Percentiles rank a stretch among this genome's conserved stretches.
phyloP scores from a whole-genome alignment of 2,329 filamentous ascomycete species.

The Diplodia mutila region DNA sequence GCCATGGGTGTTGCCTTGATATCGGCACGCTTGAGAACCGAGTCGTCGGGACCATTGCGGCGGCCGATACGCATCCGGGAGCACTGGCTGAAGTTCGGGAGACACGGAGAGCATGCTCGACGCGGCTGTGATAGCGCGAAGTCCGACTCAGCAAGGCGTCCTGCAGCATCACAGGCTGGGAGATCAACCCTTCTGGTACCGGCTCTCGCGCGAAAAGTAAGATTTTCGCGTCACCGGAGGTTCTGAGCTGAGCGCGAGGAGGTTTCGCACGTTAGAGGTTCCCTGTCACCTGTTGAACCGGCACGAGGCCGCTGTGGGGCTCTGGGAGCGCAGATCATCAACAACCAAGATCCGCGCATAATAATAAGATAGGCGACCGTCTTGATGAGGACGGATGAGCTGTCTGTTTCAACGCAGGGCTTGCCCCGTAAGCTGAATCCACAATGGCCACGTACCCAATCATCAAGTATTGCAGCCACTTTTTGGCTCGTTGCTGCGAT shows the following conservation, averaged over 20 bases:
- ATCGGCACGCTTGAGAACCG: background rate
- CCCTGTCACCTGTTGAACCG: too few species aligned
- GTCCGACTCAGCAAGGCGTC: background rate
- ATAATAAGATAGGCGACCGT: background rate
- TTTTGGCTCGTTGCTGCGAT: background rate
- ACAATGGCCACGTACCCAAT: background rate
- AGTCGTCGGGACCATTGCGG: background rate
- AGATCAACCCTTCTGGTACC: background rate
- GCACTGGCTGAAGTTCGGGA: background rate
- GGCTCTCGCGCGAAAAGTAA: background rate
- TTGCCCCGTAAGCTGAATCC: too few species aligned
- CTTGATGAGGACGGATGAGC: background rate
- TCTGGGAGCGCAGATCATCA: background rate
- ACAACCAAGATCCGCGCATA: constrained; percentile 1
- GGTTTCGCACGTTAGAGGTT: background rate
- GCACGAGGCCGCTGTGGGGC: background rate
- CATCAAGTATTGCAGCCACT: background rate
- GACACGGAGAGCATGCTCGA: background rate
- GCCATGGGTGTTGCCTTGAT: background rate
- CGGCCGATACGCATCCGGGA: background rate
- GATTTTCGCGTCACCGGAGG: background rate
- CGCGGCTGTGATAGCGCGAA: background rate
- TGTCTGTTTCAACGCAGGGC: too few species aligned
- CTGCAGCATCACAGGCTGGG: background rate
- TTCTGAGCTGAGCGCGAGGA: too few species aligned